Evolutionary conservation across 1,284 basidiomycete genomes (phyloP), one percentile per base, ranked within the genome.

Genomic region (Vanrija humicola): DNA sequence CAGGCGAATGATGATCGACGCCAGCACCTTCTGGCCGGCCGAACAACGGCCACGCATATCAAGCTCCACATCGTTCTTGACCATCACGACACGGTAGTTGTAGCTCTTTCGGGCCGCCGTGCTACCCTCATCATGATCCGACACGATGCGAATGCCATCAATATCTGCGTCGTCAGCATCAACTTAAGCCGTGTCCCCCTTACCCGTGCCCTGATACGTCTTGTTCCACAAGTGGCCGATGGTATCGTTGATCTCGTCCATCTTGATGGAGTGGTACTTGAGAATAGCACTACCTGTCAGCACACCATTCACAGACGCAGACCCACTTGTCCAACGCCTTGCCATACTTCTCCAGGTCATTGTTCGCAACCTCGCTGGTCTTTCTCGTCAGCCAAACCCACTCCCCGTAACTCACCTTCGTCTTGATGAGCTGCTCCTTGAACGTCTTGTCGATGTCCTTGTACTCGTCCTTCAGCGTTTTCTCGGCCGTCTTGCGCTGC

Each of bases 11-110:
- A 98, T 93, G 75, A 98, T 98, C n/a, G 91, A 96, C 26, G 96
- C 96, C 55, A 98, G 79, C 81, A 98, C 97, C 78, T 98, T 99
- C 76, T 99, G 96, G 0, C 96, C 96, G 0, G 96, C 96, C 19
- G 90, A 94, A 76, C 96, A 99, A 58, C 96, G 86, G 26, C 96
- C 96, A 57, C 95, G 87, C 95, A 99, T 99, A 74, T 99, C 95
- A 86, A 99, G 94, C 77, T 98, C 95, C 43, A 97, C 93, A 68
- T 92, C 88, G 72, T 98, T 94, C 79, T 98, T 98, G 58, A 89
- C 89, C 95, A 98, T 98, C 62, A 96, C 93, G 48, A 96, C 96
- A 56, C 96, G 83, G 77, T 99, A 99, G 76, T 98, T 98, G 81
- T 99, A 98, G n/a, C 92, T 90, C 64, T 90, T 83, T 68, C 91